Evolutionary conservation across 2,329 filamentous ascomycete species (phyloP).

Genomic region (Epichloe glyceriae): DNA sequence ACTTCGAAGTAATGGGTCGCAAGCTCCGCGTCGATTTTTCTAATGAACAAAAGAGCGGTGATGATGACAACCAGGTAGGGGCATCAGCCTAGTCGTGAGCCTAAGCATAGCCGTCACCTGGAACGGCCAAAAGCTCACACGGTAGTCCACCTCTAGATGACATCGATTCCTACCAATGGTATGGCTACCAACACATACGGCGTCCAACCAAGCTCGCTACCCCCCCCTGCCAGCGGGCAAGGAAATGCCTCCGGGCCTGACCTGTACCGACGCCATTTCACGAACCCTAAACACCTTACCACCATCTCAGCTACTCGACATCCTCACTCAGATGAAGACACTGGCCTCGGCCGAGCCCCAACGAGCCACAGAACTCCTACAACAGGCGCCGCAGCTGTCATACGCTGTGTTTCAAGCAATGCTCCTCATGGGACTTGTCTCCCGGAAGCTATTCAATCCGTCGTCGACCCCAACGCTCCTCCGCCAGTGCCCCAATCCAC

Average conservation of each 20-base stretch:
- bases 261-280: conserved; percentile 81
- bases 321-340: conserved; percentile 87
- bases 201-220: conserved; percentile 42
- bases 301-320: conserved; percentile 79
- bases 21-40: conserved; percentile 93
- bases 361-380: conserved; percentile 73
- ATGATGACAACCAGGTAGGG: conserved; percentile 28
- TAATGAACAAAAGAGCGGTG: conserved; percentile 71
- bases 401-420: conserved; percentile 94
- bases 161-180: conserved; percentile 21
- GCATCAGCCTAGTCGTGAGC: neutral
- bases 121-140: neutral
- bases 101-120: neutral
- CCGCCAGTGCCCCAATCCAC: conserved; percentile 19
- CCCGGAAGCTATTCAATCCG: conserved; percentile 70
- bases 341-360: conserved; percentile 70
- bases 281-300: conserved; percentile 79
- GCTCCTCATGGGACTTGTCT: conserved; percentile 83
- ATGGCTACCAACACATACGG: conserved; percentile 18
- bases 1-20: conserved; percentile 87
- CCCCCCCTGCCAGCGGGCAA: conserved; percentile 74
- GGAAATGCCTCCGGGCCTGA: conserved; percentile 71
- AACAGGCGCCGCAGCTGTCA: conserved; percentile 80
- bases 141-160: conserved; percentile 3
- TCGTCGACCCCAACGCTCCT: conserved; percentile 51